phyloP scores from a whole-genome alignment of 2,329 filamentous ascomycete genomes.

The Neofusicoccum sp. region DNA sequence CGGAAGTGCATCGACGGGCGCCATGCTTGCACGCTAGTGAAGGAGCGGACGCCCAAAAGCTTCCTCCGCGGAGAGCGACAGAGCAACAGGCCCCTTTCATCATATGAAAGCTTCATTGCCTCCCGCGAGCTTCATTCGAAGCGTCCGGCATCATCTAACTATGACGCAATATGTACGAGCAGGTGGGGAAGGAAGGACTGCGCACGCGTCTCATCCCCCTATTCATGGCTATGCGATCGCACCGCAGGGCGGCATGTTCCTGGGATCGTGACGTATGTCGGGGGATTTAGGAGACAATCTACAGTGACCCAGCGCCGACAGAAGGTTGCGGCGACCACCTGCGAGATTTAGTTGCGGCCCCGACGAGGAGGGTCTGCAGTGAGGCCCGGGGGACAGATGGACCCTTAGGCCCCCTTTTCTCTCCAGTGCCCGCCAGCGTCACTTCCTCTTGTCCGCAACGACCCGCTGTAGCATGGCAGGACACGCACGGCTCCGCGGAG shows the following conservation, averaged over 20 bases:
- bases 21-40: no score
- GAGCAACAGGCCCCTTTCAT: not conserved
- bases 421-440: not conserved
- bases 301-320: not conserved
- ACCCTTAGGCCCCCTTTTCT: constrained; percentile 2
- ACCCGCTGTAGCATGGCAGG: not conserved
- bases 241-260: not conserved
- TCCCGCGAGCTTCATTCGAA: not conserved
- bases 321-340: not conserved
- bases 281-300: not conserved
- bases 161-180: constrained; percentile 8
- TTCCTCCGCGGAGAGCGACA: not conserved
- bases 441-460: not conserved
- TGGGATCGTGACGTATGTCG: constrained; percentile 11
- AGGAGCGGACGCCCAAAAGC: not conserved
- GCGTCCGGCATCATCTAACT: not conserved
- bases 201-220: not conserved
- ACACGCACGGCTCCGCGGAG: not conserved
- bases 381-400: constrained; percentile 5
- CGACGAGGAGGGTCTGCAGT: not conserved
- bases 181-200: constrained; percentile 1
- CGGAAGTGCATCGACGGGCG: not conserved
- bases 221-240: not conserved
- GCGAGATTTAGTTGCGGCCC: constrained; percentile 13
- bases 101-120: not conserved